These are phyloP conservation scores for Acrodontium crateriforme DNA, from an alignment of 2,329 filamentous ascomycete genomes.

Conservation along the genomic window DNA sequence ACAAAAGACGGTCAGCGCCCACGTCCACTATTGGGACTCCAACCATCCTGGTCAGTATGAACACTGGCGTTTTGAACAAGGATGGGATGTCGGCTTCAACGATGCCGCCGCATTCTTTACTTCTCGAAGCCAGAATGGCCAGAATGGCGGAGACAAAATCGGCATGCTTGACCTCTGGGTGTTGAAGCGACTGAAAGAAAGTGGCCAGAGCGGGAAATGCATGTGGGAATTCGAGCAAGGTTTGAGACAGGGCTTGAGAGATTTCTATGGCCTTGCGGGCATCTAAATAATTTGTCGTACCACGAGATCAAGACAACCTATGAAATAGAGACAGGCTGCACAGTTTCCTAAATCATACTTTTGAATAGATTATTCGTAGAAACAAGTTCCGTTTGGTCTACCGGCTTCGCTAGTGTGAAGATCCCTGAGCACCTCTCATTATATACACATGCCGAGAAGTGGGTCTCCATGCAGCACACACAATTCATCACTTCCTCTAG, in stretches of 20 bases:
- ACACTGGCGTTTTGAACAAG: slow-evolving; percentile 41
- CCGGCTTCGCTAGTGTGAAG: no score
- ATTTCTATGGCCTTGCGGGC: slow-evolving; percentile 25
- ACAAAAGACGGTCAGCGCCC: slow-evolving; percentile 26
- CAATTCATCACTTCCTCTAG: no score
- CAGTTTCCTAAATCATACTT: no score
- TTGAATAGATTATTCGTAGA: no score
- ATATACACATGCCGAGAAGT: no score
- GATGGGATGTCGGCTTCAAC: slow-evolving; percentile 42
- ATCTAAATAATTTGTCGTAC: no score
- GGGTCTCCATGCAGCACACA: no score
- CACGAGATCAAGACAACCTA: no score
- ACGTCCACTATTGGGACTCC: slow-evolving; percentile 38
- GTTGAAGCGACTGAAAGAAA: slow-evolving; percentile 40
- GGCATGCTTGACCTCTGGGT: slow-evolving; percentile 46
- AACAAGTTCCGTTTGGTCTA: no score
- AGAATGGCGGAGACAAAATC: slow-evolving; percentile 37
- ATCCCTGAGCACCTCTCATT: no score
- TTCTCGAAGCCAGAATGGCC: slow-evolving; percentile 22
- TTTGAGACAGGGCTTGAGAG: slow-evolving; percentile 31
- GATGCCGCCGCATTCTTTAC: slow-evolving; percentile 41
- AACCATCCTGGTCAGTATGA: slow-evolving; percentile 32
- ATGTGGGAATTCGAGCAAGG: slow-evolving; percentile 41
- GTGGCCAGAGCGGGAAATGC: slow-evolving; percentile 32
- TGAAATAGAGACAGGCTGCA: no score